Evolutionary conservation across 2,329 filamentous ascomycete species (phyloP), one percentile per base, ranked within the genome.

Genomic region (Cryphonectria naterciae): DNA sequence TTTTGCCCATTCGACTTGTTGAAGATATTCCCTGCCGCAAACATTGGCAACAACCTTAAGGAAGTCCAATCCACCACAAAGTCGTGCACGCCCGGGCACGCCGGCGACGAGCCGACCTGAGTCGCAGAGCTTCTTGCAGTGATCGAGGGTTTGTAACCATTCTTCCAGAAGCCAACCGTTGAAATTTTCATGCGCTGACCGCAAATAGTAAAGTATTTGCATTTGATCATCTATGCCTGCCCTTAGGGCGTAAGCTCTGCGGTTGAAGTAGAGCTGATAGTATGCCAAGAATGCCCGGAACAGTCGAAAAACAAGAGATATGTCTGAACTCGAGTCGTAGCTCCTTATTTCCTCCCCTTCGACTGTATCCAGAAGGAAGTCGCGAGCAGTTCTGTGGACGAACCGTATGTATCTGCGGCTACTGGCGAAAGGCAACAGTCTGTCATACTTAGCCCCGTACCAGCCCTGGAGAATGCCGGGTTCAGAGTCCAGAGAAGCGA

Each of bases 171-270:
- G 6, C 46, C 46, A 22, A n/a, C 1, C 5, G 46, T 22, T 6
- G 17, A 1, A 49, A 49, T 46, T 13, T 15, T 13, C 15, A 37
- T 37, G 10, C 6, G 1, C 10, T 8, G 1, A 1, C 6, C 10
- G 37, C 1, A 37, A 11, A 8, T 5, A 0, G 37, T 10, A 1
- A 0, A 37, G 37, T 37, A 7, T 2, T 10, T 1, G 6, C 37
- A 37, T 37, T 11, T 8, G 1, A 10, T 37, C 6, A 8, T 37
- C 37, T 37, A 37, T 37, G 37, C 37, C 37, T 10, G 7, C 1
- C n/a, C n/a, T n/a, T n/a, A n/a, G n/a, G n/a, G n/a, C 1, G 37
- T 10, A 10, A 37, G 1, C 10, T 10, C 1, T 39, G 1, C 10
- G 2, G 2, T 39, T 0, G 1, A 39, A 39, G 37, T 49, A 49